Base-by-base conservation (phyloP, 2,329 filamentous ascomycete species). In the Cercospora nicotianae region DNA sequence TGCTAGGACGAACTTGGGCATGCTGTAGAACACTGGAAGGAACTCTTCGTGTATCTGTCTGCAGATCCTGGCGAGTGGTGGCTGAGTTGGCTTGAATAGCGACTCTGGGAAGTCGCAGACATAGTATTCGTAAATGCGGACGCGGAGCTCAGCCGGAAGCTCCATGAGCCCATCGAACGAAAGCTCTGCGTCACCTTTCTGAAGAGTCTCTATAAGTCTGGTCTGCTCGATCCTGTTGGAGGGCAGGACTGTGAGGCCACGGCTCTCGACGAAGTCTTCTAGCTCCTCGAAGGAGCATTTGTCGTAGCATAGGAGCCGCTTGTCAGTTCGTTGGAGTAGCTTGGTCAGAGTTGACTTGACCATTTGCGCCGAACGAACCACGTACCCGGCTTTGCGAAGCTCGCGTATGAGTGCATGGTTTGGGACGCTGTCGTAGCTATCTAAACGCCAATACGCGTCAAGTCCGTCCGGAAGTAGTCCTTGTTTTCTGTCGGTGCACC, bases 141-240 rank as follows among this genome's bases (percentile, higher is more conserved):
- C 30, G 3, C 51, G 62, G 5, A 58, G 62, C 16, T 64, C 62
- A 12, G 62, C 58, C 5, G 62, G 62, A 3, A 64, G 30, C 0
- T 59, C 62, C 62, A 64, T 59, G 1, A 59, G 13, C 9, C 13
- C 13, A 16, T n/a, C 10, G 8, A 64, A 64, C 3, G 31, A 12
- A 12, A 2, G 28, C 6, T 64, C 16, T 1, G 23, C 18, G n/a
- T 64, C 62, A 1, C 10, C 62, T 5, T 26, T n/a, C 48, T 39
- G 18, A 1, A 64, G 62, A 10, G 13, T 33, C 6, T 39, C 18
- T 16, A 64, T 16, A 1, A 64, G 31, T 12, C 51, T 23, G 2
- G 20, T 55, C 0, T 16, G 18, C 26, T 26, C 20, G 3, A 9
- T 13, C 3, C 5, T 3, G 3, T 16, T 30, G 3, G 51, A 16